Percentiles rank a stretch among this genome's conserved stretches.
These are phyloP conservation scores for Clarireedia sp. DNA, from an alignment of 2,329 filamentous ascomycete genomes.

Conservation along the genomic window DNA sequence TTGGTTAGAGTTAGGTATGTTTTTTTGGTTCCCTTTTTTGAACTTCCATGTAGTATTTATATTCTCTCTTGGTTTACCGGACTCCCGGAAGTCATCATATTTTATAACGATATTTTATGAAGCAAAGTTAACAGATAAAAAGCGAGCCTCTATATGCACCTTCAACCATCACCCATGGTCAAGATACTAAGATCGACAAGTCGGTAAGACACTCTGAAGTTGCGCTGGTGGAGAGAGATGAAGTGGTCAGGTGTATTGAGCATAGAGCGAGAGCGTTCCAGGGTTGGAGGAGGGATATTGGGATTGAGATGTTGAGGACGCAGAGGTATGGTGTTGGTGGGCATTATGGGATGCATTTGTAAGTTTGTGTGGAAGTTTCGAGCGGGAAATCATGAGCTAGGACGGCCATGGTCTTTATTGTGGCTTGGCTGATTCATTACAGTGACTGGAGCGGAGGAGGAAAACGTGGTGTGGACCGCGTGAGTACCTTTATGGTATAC, in stretches of 20 bases:
- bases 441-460: slow-evolving; percentile 48
- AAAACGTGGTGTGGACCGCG: slow-evolving; percentile 33
- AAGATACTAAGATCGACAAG: slow-evolving; percentile 39
- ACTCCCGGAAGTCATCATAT: no score
- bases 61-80: slow-evolving; percentile 1
- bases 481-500: slow-evolving; percentile 57
- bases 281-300: slow-evolving; percentile 49
- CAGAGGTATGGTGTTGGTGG: slow-evolving; percentile 53
- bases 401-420: neutral
- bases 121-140: slow-evolving; percentile 9
- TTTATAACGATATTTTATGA: neutral
- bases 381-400: no score
- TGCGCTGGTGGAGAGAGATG: slow-evolving; percentile 38
- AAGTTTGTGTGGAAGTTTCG: neutral
- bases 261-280: slow-evolving; percentile 49
- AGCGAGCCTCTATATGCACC: slow-evolving; percentile 42
- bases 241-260: slow-evolving; percentile 49
- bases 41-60: neutral
- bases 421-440: slow-evolving; percentile 33
- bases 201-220: slow-evolving; percentile 45
- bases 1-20: slow-evolving; percentile 44
- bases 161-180: slow-evolving; percentile 45
- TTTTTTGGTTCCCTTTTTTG: neutral
- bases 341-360: slow-evolving; percentile 37
- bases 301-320: slow-evolving; percentile 53